These are phyloP conservation scores for Athelia sp. DNA, from an alignment of 1,284 basidiomycete species.

Conservation along the genomic window DNA sequence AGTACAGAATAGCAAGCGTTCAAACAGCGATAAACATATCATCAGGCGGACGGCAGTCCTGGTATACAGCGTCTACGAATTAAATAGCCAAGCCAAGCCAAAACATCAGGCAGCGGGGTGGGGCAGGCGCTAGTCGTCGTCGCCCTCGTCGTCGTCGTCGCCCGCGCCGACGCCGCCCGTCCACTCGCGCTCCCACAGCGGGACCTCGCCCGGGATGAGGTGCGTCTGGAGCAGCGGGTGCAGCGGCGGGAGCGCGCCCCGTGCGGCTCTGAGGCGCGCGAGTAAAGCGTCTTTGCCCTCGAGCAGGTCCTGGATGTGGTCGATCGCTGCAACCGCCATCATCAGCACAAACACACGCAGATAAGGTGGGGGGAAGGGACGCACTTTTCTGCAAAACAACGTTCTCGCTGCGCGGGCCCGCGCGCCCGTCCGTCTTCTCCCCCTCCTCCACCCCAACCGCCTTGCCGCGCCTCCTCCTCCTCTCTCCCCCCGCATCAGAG, in stretches of 20 bases:
- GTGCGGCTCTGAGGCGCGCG: constrained; percentile 56
- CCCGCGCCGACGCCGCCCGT: constrained; percentile 57
- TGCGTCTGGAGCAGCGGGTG: constrained; percentile 49
- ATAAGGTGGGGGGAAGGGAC: constrained; percentile 22
- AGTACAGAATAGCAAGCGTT: too few species aligned
- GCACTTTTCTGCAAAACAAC: constrained; percentile 79
- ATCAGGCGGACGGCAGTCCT: too few species aligned
- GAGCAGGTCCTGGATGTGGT: constrained; percentile 67
- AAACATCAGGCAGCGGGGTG: too few species aligned
- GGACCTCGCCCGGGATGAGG: constrained; percentile 30
- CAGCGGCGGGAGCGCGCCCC: constrained; percentile 43
- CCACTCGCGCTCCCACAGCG: constrained; percentile 76
- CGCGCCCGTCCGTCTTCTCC: constrained; percentile 72
- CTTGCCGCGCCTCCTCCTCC: constrained; percentile 23
- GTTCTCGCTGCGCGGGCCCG: constrained; percentile 82
- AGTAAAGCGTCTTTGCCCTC: constrained; percentile 50
- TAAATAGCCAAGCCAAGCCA: too few species aligned
- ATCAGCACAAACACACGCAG: constrained; percentile 5
- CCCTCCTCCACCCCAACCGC: constrained; percentile 32
- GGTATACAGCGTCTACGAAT: too few species aligned
- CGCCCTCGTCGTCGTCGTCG: constrained; percentile 43
- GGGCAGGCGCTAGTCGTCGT: constrained; percentile 31
- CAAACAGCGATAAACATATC: too few species aligned
- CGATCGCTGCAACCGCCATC: constrained; percentile 58
- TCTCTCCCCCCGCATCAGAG: constrained; percentile 13